Evolutionary conservation across 345 rosid species (phyloP), one percentile per base, ranked within the genome.

Genomic region (Bruguiera parviflora): DNA sequence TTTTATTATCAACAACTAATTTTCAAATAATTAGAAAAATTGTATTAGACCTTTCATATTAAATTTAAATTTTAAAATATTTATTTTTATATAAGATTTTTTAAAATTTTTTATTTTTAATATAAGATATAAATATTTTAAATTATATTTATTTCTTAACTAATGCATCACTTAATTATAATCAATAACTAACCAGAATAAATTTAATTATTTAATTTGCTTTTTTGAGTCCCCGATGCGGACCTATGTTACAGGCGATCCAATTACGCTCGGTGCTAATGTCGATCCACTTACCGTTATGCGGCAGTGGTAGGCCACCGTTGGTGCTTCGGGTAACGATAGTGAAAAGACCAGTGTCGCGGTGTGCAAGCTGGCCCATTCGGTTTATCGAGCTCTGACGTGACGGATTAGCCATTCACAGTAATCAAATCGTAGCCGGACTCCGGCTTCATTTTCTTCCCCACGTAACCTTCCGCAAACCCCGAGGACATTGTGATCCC

Each of bases 311-410:
- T 2, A 58, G 52, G 4, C 64, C 71, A 43, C 71, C 71, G 28
- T 24, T 58, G 10, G 43, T 33, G 21, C 43, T 57, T 18, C 58
- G 64, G 13, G 58, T 57, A 15, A 68, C 27, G 27, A 68, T 27
- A 18, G 39, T 43, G 5, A 68, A 3, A 8, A 68, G 64, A 43
- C 64, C 7, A 3, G 71, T 61, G 49, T 68, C 64, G 13, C 13
- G 7, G 43, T 68, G 71, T 16, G 39, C 52, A 7, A 68, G 58
- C 27, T 68, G 64, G 2, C 69, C 69, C 7, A 66, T 66, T 32
- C 51, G 47, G 21, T 53, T 53, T 53, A 32, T 43, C 21, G 69
- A 53, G 31, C 32, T 13, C 25, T 24, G 53, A 7, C 33, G 52
- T 55, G 70, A 16, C 24, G 70, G 70, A 35, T 35, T 35, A 35